These are phyloP conservation scores for Suillus clintonianus DNA, from an alignment of 768 basidiomycete species.

Conservation along the genomic window DNA sequence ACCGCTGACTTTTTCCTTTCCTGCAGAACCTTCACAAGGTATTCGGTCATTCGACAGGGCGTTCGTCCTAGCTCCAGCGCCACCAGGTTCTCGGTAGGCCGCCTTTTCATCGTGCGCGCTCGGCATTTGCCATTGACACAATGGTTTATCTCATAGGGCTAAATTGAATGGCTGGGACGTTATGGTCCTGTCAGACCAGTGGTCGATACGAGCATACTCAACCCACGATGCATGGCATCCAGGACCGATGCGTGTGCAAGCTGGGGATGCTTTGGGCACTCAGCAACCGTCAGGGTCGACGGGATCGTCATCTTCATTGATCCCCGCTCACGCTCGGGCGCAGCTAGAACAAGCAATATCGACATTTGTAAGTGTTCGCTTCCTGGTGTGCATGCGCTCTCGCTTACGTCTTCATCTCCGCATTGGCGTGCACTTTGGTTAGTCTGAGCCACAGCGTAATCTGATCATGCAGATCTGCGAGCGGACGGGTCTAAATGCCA, in stretches of 20 bases:
- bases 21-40: conserved; percentile 67
- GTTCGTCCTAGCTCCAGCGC: conserved; percentile 81
- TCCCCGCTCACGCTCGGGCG: conserved; percentile 34
- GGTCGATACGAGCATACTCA: conserved; percentile 82
- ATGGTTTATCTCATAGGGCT: conserved; percentile 50
- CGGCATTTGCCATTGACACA: conserved; percentile 11
- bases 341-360: conserved; percentile 54
- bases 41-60: conserved; percentile 92
- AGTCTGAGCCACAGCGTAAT: conserved; percentile 73
- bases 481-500: conserved; percentile 76
- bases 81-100: conserved; percentile 81
- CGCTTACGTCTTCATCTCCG: conserved; percentile 16
- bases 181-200: conserved; percentile 85
- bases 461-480: conserved; percentile 71
- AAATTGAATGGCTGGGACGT: conserved; percentile 87
- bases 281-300: conserved; percentile 18
- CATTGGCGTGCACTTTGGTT: conserved; percentile 12
- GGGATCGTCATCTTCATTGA: conserved; percentile 24
- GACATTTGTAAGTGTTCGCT: conserved; percentile 52
- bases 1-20: conserved; percentile 19
- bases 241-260: conserved; percentile 75
- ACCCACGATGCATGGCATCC: conserved; percentile 77
- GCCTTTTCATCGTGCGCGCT: background rate
- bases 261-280: conserved; percentile 33
- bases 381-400: conserved; percentile 10